Conservation (phyloP, 2,329 filamentous ascomycete genomes). For the Pestalotiopsis sp. region DNA sequence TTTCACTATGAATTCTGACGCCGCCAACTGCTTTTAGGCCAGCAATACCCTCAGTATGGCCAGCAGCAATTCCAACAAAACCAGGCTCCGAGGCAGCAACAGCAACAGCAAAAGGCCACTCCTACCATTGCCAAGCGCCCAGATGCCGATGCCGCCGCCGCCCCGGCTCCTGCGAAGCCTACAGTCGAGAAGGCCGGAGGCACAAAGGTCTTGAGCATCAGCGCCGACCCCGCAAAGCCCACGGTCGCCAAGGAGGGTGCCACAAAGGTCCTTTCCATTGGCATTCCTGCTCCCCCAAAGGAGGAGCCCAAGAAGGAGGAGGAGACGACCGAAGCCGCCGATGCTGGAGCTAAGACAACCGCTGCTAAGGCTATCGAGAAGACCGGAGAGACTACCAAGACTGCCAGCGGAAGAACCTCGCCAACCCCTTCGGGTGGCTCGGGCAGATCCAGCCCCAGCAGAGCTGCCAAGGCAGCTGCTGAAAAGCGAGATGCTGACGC, state of each 20-base stretch:
- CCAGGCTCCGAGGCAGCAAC: slow-evolving; percentile 48
- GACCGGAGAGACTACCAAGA: slow-evolving; percentile 69
- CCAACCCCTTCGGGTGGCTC: slow-evolving; percentile 71
- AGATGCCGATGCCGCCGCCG: slow-evolving; percentile 45
- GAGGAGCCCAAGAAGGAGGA: slow-evolving; percentile 55
- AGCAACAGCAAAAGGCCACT: slow-evolving; percentile 43
- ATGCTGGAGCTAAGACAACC: slow-evolving; percentile 77
- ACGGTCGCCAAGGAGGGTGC: slow-evolving; percentile 42
- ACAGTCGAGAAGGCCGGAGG: slow-evolving; percentile 57
- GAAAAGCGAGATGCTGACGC: slow-evolving; percentile 72
- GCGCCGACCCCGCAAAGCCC: slow-evolving; percentile 54
- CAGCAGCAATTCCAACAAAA: slow-evolving; percentile 40
- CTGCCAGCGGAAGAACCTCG: slow-evolving; percentile 72
- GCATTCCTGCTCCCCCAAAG: slow-evolving; percentile 58
- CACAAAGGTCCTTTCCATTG: slow-evolving; percentile 78
- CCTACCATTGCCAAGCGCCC: slow-evolving; percentile 68
- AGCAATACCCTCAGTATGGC: slow-evolving; percentile 58
- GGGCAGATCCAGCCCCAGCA: slow-evolving; percentile 80
- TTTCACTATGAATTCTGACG: slow-evolving; percentile 21
- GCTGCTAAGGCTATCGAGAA: slow-evolving; percentile 92
- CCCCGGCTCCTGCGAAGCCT: slow-evolving; percentile 51
- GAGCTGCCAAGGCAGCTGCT: slow-evolving; percentile 50
- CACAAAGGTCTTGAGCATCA: slow-evolving; percentile 67
- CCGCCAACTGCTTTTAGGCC: slow-evolving; percentile 35
- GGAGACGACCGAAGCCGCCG: slow-evolving; percentile 36